These are phyloP conservation scores for Oryza meyeriana DNA, from an alignment of 176 grass and related monocot genomes.

Conservation along the genomic window DNA sequence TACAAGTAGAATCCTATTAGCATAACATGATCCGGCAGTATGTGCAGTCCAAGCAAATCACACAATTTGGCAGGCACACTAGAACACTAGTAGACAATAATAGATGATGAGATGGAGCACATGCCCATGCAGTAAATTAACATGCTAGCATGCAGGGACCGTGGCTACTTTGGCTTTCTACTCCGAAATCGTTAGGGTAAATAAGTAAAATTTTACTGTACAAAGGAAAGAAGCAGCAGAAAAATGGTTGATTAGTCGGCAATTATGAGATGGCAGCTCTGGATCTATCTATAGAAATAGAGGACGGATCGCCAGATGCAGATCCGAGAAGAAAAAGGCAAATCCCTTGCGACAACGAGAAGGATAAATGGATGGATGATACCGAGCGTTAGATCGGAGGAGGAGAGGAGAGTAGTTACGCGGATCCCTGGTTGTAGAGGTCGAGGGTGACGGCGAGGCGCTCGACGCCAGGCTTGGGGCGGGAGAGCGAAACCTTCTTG, in stretches of 20 bases:
- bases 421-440: conserved; percentile 97
- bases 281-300: not conserved
- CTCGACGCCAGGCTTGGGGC: conserved; percentile 80
- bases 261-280: not conserved
- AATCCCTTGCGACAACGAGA: not conserved
- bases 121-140: not conserved
- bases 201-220: not conserved
- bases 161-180: too few species aligned
- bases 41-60: not conserved
- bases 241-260: not conserved
- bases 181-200: not conserved
- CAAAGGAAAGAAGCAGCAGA: not conserved
- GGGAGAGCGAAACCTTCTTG: conserved; percentile 86
- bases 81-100: too few species aligned
- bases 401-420: conserved; percentile 36
- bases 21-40: not conserved
- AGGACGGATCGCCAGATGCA: not conserved
- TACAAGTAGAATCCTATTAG: not conserved
- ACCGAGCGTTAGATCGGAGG: too few species aligned
- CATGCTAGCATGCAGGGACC: not conserved
- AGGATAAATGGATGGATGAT: not conserved
- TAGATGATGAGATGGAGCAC: not conserved
- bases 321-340: not conserved
- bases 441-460: conserved; percentile 85
- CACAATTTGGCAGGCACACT: too few species aligned